phyloP scores from a whole-genome alignment of 2,329 filamentous ascomycete species.

The Aspergillus tanneri region DNA sequence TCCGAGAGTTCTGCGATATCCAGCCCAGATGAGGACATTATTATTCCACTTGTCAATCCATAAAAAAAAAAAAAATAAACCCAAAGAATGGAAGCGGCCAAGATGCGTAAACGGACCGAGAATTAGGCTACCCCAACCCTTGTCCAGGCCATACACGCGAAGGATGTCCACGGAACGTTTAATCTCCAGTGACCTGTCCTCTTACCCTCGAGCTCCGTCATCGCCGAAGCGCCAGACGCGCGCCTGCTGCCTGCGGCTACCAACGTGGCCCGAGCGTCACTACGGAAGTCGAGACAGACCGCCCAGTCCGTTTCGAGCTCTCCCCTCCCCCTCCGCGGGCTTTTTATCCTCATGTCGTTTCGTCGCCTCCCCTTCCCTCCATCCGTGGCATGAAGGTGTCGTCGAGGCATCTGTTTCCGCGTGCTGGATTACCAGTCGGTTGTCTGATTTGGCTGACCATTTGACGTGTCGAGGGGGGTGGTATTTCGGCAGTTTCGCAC shows the following conservation, averaged over 20 bases:
- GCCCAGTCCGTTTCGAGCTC: conserved; percentile 11
- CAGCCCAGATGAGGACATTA: conserved; percentile 49
- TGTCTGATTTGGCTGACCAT: neutral
- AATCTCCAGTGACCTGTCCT: conserved; percentile 16
- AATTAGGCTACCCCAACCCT: no score
- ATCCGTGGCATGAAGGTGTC: conserved; percentile 19
- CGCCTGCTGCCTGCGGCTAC: conserved; percentile 12
- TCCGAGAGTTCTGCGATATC: conserved; percentile 68
- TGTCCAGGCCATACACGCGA: no score
- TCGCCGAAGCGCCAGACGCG: conserved; percentile 22
- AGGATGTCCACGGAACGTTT: neutral
- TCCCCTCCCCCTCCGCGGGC: conserved; percentile 22
- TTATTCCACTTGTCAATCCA: conserved; percentile 24
- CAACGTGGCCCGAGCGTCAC: conserved; percentile 13
- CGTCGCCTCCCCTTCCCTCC: conserved; percentile 9
- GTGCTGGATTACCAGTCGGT: conserved; percentile 13
- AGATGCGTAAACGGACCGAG: neutral
- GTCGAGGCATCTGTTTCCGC: conserved; percentile 10
- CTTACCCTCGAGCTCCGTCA: conserved; percentile 22
- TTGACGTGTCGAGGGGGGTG: conserved; percentile 12
- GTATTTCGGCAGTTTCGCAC: neutral
- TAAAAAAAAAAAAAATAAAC: conserved; percentile 14
- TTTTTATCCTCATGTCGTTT: conserved; percentile 18
- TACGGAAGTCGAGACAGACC: conserved; percentile 10
- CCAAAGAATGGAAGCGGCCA: neutral